Conservation (phyloP, 2,329 filamentous ascomycete species). For the Pyricularia grisea region DNA sequence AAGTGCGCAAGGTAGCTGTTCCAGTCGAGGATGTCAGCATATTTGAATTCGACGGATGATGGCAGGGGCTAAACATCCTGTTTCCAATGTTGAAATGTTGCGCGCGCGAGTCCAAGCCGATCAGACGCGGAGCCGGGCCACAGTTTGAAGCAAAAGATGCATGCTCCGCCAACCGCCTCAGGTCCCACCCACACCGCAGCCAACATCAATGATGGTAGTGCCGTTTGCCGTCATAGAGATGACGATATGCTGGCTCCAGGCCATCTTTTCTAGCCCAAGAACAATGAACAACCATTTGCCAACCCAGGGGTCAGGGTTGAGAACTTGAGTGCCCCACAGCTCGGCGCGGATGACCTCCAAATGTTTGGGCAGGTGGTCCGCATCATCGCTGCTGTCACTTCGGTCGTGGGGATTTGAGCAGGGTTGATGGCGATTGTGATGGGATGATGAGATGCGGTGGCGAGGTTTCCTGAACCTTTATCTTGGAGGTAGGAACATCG, state of each 20-base stretch:
- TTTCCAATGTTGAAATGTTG: neutral
- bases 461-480: too few relatives aligned
- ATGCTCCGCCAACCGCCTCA: neutral
- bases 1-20: neutral
- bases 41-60: neutral
- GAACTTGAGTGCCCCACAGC: too few relatives aligned
- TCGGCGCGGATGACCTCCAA: neutral
- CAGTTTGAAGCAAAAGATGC: neutral
- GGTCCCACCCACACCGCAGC: conserved; percentile 1
- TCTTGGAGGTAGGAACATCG: too few relatives aligned
- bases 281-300: neutral
- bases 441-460: too few relatives aligned
- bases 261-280: neutral
- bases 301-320: conserved; percentile 1
- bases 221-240: neutral
- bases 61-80: conserved; percentile 16
- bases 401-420: neutral
- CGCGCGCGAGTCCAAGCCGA: neutral
- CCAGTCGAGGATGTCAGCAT: neutral
- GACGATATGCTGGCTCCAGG: neutral
- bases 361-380: neutral
- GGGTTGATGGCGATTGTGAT: neutral
- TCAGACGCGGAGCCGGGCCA: neutral
- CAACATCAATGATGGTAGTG: neutral
- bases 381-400: neutral